Conservation (phyloP, 2,329 filamentous ascomycete species). For the Botrytis sinoallii region DNA sequence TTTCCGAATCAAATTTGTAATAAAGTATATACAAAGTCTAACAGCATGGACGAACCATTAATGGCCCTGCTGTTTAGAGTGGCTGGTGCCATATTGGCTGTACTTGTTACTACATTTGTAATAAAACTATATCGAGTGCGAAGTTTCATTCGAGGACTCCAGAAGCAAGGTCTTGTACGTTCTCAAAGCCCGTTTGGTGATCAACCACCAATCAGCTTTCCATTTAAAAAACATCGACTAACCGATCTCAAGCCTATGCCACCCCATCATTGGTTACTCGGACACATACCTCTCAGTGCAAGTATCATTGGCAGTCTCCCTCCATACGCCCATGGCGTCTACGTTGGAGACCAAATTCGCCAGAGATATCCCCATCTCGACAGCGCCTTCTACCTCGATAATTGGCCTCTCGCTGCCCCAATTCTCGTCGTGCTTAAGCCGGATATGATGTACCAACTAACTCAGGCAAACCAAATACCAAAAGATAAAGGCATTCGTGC, state of each 20-base stretch:
- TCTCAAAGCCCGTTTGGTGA: neutral
- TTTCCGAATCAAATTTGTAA: neutral
- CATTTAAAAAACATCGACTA: neutral
- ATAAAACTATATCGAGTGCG: conserved; percentile 4
- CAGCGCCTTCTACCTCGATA: conserved; percentile 19
- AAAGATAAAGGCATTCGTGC: conserved; percentile 17
- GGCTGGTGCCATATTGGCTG: neutral
- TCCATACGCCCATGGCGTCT: conserved; percentile 1
- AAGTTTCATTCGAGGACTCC: neutral
- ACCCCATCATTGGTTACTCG: neutral
- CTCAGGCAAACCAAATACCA: conserved; percentile 1
- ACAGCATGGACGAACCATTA: neutral
- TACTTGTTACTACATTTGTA: neutral
- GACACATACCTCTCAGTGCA: conserved; percentile 6
- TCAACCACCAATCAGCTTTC: neutral
- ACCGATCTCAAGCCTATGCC: neutral
- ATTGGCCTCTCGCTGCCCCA: conserved; percentile 16
- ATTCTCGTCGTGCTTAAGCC: conserved; percentile 20
- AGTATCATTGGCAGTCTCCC: neutral
- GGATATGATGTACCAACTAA: conserved; percentile 20
- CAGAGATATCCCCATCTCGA: conserved; percentile 5
- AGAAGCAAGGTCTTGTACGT: conserved; percentile 4
- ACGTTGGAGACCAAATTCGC: neutral
- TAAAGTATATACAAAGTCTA: neutral
- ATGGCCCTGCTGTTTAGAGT: neutral